Conservation (phyloP, 257 asterid species). For the Forsythia suspensa region DNA sequence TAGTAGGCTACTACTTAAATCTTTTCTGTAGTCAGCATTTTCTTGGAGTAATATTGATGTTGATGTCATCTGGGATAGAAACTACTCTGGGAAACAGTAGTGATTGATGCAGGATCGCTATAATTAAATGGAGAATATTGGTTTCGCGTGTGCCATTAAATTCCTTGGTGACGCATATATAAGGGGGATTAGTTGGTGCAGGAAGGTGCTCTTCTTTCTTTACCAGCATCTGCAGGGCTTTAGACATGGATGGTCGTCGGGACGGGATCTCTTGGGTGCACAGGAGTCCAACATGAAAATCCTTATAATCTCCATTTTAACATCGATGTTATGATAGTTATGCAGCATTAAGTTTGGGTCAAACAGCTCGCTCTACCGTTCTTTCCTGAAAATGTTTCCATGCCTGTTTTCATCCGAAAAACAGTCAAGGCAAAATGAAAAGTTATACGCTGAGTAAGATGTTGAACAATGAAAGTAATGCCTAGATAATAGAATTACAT, state of each 20-base stretch:
- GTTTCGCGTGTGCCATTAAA: slow-evolving; percentile 32
- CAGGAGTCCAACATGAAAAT: slow-evolving; percentile 66
- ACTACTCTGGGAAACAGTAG: slow-evolving; percentile 55
- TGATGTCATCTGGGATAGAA: slow-evolving; percentile 59
- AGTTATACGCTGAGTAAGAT: not conserved
- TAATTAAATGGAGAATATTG: slow-evolving; percentile 15
- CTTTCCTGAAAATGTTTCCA: slow-evolving; percentile 66
- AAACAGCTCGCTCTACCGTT: slow-evolving; percentile 49
- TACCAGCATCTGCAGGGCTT: slow-evolving; percentile 59
- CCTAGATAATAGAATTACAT: not conserved
- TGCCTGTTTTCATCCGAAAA: slow-evolving; percentile 33
- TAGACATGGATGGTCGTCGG: slow-evolving; percentile 66
- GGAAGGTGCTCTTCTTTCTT: slow-evolving; percentile 60
- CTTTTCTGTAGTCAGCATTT: no score
- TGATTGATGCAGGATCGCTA: slow-evolving; percentile 43
- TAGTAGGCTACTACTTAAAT: no score
- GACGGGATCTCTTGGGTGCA: slow-evolving; percentile 65
- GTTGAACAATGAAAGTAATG: no score
- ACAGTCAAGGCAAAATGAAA: not conserved
- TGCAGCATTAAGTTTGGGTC: slow-evolving; percentile 64
- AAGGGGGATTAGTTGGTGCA: slow-evolving; percentile 69
- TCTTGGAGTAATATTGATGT: no score
- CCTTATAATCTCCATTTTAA: slow-evolving; percentile 41
- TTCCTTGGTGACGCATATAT: slow-evolving; percentile 59
- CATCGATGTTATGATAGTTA: slow-evolving; percentile 32